A percentile compares a stretch with the other conserved stretches of the same genome.
Evolutionary conservation across 2,329 filamentous ascomycete species (phyloP).

Genomic region (Chrysoporthe cubensis): DNA sequence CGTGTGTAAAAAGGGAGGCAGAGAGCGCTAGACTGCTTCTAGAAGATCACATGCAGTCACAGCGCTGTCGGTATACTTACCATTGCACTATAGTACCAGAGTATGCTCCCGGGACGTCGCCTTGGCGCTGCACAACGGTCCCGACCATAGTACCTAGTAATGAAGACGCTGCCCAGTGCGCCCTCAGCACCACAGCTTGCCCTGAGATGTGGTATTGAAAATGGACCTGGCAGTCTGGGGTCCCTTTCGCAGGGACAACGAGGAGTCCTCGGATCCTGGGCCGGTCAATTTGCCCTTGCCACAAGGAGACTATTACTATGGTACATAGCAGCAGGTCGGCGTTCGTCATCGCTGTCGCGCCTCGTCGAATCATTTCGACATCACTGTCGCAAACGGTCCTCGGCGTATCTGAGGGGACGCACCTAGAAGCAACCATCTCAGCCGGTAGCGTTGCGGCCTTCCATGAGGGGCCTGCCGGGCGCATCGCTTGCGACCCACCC

Average conservation of each 20-base stretch:
- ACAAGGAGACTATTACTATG: not conserved
- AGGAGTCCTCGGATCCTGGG: not conserved
- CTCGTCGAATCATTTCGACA: not conserved
- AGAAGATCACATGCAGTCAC: slow-evolving; percentile 22
- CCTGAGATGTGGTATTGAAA: slow-evolving; percentile 1
- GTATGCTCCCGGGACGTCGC: slow-evolving; percentile 11
- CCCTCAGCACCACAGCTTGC: not conserved
- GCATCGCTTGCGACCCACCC: not conserved
- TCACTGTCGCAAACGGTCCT: not conserved
- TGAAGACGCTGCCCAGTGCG: not conserved
- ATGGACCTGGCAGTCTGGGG: not conserved
- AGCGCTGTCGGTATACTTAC: slow-evolving; percentile 8
- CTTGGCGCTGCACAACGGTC: not conserved
- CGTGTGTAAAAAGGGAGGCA: slow-evolving; percentile 1
- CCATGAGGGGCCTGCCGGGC: too few species aligned
- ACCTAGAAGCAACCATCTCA: not conserved
- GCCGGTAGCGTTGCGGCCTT: too few species aligned
- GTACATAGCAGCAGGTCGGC: not conserved
- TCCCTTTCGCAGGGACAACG: not conserved
- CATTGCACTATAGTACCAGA: slow-evolving; percentile 5
- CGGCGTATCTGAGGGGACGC: not conserved
- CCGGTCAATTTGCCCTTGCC: not conserved
- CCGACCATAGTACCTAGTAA: not conserved
- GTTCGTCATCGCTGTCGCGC: not conserved
- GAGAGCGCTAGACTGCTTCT: slow-evolving; percentile 23